Evolutionary conservation across 2,329 filamentous ascomycete genomes (phyloP).

Genomic region (Diaporthe destruens): DNA sequence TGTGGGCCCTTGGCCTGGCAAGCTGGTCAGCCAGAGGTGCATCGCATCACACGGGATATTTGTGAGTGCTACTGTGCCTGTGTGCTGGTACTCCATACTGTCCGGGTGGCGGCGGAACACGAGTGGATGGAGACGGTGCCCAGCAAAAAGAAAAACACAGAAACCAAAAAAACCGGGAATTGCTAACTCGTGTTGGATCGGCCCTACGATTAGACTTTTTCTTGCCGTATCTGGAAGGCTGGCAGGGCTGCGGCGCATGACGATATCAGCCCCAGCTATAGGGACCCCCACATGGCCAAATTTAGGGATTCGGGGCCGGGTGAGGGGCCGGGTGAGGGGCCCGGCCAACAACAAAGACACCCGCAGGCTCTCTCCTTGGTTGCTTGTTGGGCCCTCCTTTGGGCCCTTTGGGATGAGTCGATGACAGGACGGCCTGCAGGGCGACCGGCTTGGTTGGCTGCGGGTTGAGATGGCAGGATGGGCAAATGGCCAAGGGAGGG

Average conservation of each 20-base stretch:
- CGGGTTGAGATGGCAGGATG: conserved; percentile 2
- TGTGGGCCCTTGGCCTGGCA: background rate
- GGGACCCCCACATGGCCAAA: conserved; percentile 29
- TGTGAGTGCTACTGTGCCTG: background rate
- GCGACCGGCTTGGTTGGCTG: conserved; percentile 16
- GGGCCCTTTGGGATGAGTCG: background rate
- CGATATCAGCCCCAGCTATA: conserved; percentile 22
- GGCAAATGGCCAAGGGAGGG: conserved; percentile 18
- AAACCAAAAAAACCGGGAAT: background rate
- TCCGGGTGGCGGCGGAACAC: conserved; percentile 25
- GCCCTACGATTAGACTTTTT: conserved; percentile 28
- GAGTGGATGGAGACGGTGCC: conserved; percentile 12
- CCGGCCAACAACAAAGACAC: conserved; percentile 17
- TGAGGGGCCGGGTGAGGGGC: conserved; percentile 14
- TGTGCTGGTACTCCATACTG: background rate
- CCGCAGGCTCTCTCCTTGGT: conserved; percentile 14
- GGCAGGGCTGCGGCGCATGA: conserved; percentile 28
- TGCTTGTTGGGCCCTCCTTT: no score
- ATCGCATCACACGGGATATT: background rate
- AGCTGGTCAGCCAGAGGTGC: background rate
- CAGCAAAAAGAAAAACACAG: background rate
- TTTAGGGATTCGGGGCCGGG: conserved; percentile 20
- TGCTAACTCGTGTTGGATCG: conserved; percentile 26
- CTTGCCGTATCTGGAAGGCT: no score
- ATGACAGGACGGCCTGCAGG: conserved; percentile 10